Conservation (phyloP, 345 rosid species). For the Geranium brycei region DNA sequence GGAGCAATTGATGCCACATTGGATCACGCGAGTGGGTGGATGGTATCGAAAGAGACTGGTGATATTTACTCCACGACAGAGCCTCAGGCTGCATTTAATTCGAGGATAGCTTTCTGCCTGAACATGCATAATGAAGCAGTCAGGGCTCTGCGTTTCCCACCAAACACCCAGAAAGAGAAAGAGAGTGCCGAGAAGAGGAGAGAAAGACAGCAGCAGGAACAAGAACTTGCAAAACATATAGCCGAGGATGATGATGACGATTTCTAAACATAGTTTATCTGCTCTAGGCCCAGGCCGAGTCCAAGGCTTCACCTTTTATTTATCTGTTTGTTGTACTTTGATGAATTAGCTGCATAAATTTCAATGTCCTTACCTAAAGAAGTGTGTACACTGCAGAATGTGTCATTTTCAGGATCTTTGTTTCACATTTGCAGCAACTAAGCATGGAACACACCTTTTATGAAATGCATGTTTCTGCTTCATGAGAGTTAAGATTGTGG, state of each 20-base stretch:
- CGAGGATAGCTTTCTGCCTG: conserved; percentile 73
- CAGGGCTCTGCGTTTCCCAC: conserved; percentile 58
- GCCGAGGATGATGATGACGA: conserved; percentile 90
- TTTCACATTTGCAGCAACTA: too few relatives aligned
- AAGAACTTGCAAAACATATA: conserved; percentile 79
- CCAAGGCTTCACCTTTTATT: neutral
- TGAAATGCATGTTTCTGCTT: too few relatives aligned
- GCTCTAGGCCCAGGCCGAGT: neutral
- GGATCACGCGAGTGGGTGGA: conserved; percentile 58
- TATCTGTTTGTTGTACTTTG: neutral
- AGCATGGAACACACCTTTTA: too few relatives aligned
- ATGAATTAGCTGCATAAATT: too few relatives aligned
- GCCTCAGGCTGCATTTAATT: conserved; percentile 82
- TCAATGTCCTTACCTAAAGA: too few relatives aligned
- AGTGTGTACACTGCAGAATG: too few relatives aligned
- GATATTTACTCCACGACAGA: conserved; percentile 82
- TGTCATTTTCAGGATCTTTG: too few relatives aligned
- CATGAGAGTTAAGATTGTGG: too few relatives aligned
- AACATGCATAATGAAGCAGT: conserved; percentile 89
- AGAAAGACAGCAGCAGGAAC: conserved; percentile 72
- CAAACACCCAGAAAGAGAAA: conserved; percentile 64
- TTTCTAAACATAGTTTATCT: conserved; percentile 18
- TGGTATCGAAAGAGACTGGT: conserved; percentile 78
- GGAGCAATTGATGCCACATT: conserved; percentile 78
- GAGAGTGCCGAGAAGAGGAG: conserved; percentile 79